These are phyloP conservation scores for Annulohypoxylon truncatum DNA, from an alignment of 2,329 filamentous ascomycete species.

Conservation along the genomic window DNA sequence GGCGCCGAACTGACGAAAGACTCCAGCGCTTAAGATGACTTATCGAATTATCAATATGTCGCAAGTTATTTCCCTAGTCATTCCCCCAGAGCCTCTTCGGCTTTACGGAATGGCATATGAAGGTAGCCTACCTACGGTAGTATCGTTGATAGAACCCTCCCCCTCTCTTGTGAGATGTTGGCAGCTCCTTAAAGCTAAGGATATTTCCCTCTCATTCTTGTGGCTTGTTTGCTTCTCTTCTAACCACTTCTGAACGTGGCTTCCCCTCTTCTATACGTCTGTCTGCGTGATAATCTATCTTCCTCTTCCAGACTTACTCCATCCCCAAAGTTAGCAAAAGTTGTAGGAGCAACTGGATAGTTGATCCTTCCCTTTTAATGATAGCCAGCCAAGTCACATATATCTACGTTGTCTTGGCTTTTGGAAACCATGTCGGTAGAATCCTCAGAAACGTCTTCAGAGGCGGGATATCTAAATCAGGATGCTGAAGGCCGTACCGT, in stretches of 20 bases:
- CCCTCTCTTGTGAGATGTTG: slow-evolving; percentile 10
- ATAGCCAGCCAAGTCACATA: background rate
- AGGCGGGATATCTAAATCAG: slow-evolving; percentile 36
- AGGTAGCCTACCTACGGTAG: no score
- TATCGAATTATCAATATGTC: slow-evolving; percentile 3
- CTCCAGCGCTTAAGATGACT: slow-evolving; percentile 2
- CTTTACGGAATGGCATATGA: background rate
- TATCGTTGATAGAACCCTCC: no score
- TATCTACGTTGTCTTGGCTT: background rate
- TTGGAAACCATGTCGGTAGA: slow-evolving; percentile 20
- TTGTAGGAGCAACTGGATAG: background rate
- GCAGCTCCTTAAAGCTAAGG: slow-evolving; percentile 9
- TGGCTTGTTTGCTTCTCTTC: background rate
- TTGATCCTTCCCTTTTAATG: background rate
- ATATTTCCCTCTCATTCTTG: background rate
- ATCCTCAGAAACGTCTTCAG: slow-evolving; percentile 34
- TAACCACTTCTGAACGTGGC: slow-evolving; percentile 1
- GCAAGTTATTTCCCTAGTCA: slow-evolving; percentile 2
- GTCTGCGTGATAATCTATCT: background rate
- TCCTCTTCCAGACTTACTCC: background rate
- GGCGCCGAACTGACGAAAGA: background rate
- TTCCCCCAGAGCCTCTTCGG: background rate
- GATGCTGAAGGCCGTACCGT: slow-evolving; percentile 36
- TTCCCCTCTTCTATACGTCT: background rate
- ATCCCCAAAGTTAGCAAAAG: background rate